Base-by-base conservation (phyloP, 106 monocot species). In the Vanilla planifolia region DNA sequence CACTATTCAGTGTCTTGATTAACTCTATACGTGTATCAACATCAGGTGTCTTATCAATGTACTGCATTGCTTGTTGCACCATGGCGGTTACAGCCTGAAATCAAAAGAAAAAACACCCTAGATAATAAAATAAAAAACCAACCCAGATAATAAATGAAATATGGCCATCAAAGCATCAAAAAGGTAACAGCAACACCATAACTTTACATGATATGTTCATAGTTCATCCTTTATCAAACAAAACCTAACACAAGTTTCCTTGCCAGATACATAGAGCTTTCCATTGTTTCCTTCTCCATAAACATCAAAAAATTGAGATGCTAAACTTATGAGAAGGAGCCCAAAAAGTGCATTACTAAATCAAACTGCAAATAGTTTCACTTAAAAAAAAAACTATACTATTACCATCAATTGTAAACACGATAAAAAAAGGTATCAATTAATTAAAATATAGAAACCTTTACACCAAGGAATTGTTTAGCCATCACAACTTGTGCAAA, bases 11-110 rank as follows among this genome's bases (percentile, higher is more conserved):
- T 57, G 96, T 82, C 70, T 98, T 91, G 79, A 98, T 98, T 21
- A 98, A 63, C 51, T 98, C 96, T 48, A 92, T 73, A n/a, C 82
- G 76, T 15, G 85, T 73, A 53, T 98, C 96, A 70, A 85, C 17
- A 61, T 92, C 91, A 60, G 96, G 96, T 39, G 96, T 88, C 33
- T 81, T 76, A 33, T 98, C 91, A 51, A 98, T 98, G 48, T 92
- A 98, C 30, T 85, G 79, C 91, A 98, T 98, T 67, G 91, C 96
- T 71, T 98, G 84, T 70, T 98, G 91, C 17, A 98, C 96, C 96
- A 98, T 98, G 29, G 91, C 91, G 67, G 87, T 92, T 14, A 98
- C 88, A 30, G 96, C 96, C 96, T 98, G 76, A 15, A 61, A 2
- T 41, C 37, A n/a, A 22, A 33, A n/a, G 20, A 35, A 57, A 53